Conservation (phyloP, 2,329 filamentous ascomycete genomes). For the Fusarium euwallaceae region DNA sequence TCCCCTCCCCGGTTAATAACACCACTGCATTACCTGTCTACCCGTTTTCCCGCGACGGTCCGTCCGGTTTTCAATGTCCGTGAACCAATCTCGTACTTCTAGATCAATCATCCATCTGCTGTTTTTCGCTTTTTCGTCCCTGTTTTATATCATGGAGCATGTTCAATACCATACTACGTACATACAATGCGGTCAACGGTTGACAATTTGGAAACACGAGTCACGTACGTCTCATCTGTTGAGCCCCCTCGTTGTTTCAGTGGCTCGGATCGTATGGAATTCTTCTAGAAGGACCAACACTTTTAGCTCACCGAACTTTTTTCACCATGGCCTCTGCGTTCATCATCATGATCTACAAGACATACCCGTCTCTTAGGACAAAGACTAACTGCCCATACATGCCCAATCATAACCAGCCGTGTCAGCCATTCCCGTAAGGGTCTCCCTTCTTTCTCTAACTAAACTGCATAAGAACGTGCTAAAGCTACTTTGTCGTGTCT, state of each 20-base stretch:
- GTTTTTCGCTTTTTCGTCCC: slow-evolving; percentile 17
- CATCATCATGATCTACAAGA: not conserved
- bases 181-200: not conserved
- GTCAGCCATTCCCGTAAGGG: slow-evolving; percentile 28
- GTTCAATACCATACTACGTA: no score
- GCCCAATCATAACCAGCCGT: not conserved
- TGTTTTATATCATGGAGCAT: not conserved
- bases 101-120: slow-evolving; percentile 21
- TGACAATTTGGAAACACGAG: no score
- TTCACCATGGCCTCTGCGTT: not conserved
- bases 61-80: slow-evolving; percentile 34
- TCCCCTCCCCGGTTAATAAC: not conserved
- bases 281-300: slow-evolving; percentile 37
- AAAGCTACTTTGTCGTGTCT: slow-evolving; percentile 21
- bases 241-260: slow-evolving; percentile 14
- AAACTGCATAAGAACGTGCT: slow-evolving; percentile 2
- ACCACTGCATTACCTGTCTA: not conserved
- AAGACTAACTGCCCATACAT: not conserved
- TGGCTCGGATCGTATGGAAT: slow-evolving; percentile 25
- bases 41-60: slow-evolving; percentile 18
- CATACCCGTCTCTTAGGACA: not conserved
- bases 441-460: slow-evolving; percentile 37
- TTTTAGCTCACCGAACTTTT: not conserved
- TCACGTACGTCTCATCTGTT: no score
- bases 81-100: slow-evolving; percentile 28